phyloP scores from a whole-genome alignment of 169 alveolate genomes.

The Plasmodium reichenowi region DNA sequence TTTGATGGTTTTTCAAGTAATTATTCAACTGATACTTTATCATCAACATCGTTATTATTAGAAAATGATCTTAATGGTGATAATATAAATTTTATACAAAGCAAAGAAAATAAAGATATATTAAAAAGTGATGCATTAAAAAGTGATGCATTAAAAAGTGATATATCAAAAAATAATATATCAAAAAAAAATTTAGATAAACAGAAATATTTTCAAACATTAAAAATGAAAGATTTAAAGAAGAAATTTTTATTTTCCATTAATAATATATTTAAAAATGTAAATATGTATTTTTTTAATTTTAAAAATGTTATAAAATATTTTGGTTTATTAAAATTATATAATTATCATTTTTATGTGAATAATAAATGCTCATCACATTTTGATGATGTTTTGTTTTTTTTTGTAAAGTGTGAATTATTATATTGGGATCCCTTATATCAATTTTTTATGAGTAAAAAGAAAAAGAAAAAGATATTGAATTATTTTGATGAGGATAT shows the following conservation, averaged over 20 bases:
- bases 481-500: constrained; percentile 3
- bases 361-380: constrained; percentile 4
- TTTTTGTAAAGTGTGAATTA: constrained; percentile 59
- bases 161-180: neutral
- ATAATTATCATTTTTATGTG: constrained; percentile 47
- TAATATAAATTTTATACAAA: neutral
- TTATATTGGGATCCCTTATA: constrained; percentile 73
- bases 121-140: neutral
- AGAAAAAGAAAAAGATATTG: constrained; percentile 10
- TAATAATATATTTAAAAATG: constrained; percentile 29
- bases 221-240: constrained; percentile 33
- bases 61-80: neutral
- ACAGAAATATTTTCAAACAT: constrained; percentile 49
- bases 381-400: constrained; percentile 43
- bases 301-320: constrained; percentile 65
- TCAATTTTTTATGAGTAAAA: constrained; percentile 45
- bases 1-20: constrained; percentile 73
- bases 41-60: neutral
- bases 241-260: constrained; percentile 22
- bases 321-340: constrained; percentile 48
- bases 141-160: neutral
- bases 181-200: constrained; percentile 25
- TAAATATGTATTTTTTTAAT: constrained; percentile 36
- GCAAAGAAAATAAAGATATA: neutral
- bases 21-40: constrained; percentile 44